Percentiles rank a stretch among this genome's conserved stretches.
These are phyloP conservation scores for Saturnispora bothae DNA, from an alignment of 805 yeast genomes.

Conservation along the genomic window DNA sequence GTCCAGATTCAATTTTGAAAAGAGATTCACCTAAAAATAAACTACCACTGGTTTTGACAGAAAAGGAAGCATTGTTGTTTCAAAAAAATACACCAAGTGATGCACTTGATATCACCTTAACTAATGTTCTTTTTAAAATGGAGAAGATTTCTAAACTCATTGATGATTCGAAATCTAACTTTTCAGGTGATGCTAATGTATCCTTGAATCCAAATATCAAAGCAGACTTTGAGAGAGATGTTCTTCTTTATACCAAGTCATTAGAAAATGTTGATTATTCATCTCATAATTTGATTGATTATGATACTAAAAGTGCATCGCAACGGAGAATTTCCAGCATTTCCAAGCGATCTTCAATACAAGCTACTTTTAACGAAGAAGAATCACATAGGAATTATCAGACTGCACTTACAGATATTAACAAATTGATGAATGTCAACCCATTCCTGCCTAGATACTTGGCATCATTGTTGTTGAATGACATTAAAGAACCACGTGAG, in stretches of 20 bases:
- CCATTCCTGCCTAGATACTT: constrained; percentile 66
- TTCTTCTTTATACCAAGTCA: neutral
- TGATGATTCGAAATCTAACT: neutral
- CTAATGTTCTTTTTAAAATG: constrained; percentile 4
- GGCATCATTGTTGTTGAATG: constrained; percentile 72
- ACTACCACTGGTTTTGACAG: neutral
- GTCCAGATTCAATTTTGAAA: neutral
- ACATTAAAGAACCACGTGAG: constrained; percentile 67
- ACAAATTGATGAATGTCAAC: constrained; percentile 57
- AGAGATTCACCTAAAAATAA: neutral
- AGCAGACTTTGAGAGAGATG: constrained; percentile 3
- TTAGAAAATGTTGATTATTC: constrained; percentile 6
- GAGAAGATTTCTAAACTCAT: constrained; percentile 2
- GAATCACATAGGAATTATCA: constrained; percentile 5
- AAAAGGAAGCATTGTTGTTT: constrained; percentile 1
- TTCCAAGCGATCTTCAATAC: constrained; percentile 3
- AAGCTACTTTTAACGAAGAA: constrained; percentile 1
- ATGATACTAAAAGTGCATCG: neutral
- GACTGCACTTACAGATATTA: constrained; percentile 46
- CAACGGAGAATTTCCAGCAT: constrained; percentile 5
- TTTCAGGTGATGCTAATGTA: neutral
- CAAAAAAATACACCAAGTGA: constrained; percentile 5
- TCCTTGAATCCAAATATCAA: neutral
- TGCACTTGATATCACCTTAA: constrained; percentile 3
- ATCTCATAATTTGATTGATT: constrained; percentile 4